Conservation (phyloP, 1,284 basidiomycete genomes). For the Chalciporus piperatoides region DNA sequence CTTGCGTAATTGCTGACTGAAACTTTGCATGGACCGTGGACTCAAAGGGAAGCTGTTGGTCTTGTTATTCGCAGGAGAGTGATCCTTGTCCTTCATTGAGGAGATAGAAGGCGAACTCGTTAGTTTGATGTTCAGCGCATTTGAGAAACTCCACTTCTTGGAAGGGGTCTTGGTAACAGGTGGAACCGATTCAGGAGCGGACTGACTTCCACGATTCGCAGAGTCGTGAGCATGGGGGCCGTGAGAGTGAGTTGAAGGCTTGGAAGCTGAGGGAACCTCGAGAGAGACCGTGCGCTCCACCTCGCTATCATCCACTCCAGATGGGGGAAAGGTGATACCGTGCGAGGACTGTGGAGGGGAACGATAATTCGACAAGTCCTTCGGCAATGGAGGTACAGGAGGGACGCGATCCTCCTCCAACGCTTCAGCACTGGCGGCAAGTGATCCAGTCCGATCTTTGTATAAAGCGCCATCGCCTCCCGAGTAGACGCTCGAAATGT, state of each 20-base stretch:
- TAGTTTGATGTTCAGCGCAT: constrained; percentile 80
- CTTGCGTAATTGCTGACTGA: constrained; percentile 60
- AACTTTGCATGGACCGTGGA: constrained; percentile 56
- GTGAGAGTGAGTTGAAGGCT: constrained; percentile 30
- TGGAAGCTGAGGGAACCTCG: constrained; percentile 47
- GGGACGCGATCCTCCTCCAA: constrained; percentile 71
- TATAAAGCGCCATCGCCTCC: constrained; percentile 52
- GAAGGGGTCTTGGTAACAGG: constrained; percentile 64
- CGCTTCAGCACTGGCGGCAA: constrained; percentile 51
- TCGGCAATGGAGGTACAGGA: constrained; percentile 94
- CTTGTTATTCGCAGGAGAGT: constrained; percentile 34
- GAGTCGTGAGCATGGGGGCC: constrained; percentile 17
- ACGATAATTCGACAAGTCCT: constrained; percentile 78
- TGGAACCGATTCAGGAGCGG: constrained; percentile 40
- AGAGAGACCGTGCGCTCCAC: constrained; percentile 47
- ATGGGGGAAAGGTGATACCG: constrained; percentile 46
- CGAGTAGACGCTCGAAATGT: constrained; percentile 72
- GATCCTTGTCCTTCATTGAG: constrained; percentile 43
- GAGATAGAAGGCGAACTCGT: constrained; percentile 63
- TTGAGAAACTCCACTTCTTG: constrained; percentile 97
- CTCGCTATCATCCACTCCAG: constrained; percentile 34
- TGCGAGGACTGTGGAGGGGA: constrained; percentile 59
- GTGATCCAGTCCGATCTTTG: constrained; percentile 63
- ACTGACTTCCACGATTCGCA: constrained; percentile 32
- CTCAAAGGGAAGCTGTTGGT: constrained; percentile 53